A percentile compares a stretch with the other conserved stretches of the same genome.
These are phyloP conservation scores for Suhomyces bolitotheri DNA, from an alignment of 1,139 yeast genomes.

Conservation along the genomic window DNA sequence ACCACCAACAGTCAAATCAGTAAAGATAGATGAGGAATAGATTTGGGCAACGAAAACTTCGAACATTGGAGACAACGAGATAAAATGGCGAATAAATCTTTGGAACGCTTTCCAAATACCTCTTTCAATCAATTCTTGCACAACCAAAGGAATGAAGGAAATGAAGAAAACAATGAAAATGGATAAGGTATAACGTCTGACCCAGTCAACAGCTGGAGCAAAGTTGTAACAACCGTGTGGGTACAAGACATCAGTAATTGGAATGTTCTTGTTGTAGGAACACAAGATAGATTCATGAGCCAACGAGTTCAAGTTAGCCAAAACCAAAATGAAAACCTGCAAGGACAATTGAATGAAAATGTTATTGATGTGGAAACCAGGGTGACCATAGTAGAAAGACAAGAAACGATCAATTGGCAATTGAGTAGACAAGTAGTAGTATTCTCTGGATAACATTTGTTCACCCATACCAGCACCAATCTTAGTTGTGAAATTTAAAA, in stretches of 20 bases:
- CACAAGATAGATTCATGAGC: constrained; percentile 90
- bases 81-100: constrained; percentile 86
- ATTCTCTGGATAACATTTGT: constrained; percentile 97
- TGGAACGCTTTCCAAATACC: constrained; percentile 95
- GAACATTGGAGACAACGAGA: constrained; percentile 91
- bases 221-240: constrained; percentile 96
- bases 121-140: constrained; percentile 96
- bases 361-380: constrained; percentile 98
- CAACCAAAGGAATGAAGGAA: constrained; percentile 92
- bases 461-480: constrained; percentile 99
- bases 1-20: constrained; percentile 97
- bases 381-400: constrained; percentile 97
- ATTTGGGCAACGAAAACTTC: constrained; percentile 99
- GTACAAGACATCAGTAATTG: constrained; percentile 77
- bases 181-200: constrained; percentile 94
- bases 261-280: constrained; percentile 77
- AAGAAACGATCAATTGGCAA: constrained; percentile 95
- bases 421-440: constrained; percentile 96
- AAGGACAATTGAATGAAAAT: constrained; percentile 92
- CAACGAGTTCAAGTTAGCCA: constrained; percentile 87
- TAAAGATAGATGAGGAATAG: constrained; percentile 85
- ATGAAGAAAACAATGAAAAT: constrained; percentile 98
- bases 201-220: constrained; percentile 91
- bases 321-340: constrained; percentile 87
- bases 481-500: constrained; percentile 96